A percentile compares a stretch with the other conserved stretches of the same genome.
phyloP scores from a whole-genome alignment of 1,139 yeast species.

The Blastobotrys ciferrii region DNA sequence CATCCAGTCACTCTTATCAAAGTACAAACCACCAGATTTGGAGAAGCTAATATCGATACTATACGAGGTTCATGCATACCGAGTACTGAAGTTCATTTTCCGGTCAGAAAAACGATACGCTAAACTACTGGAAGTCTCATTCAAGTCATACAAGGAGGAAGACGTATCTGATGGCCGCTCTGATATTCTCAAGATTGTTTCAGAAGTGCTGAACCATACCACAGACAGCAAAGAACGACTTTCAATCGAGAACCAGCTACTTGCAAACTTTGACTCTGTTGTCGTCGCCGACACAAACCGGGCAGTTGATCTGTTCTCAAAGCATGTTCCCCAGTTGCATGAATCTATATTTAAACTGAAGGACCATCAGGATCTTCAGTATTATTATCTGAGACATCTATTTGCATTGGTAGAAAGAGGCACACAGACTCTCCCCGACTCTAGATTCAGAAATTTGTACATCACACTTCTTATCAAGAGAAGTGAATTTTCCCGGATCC shows the following conservation, averaged over 20 bases:
- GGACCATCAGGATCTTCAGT: conserved; percentile 25
- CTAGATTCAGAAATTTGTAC: conserved; percentile 29
- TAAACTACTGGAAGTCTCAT: conserved; percentile 48
- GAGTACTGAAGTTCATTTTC: conserved; percentile 59
- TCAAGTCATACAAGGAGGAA: conserved; percentile 25
- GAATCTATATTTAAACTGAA: conserved; percentile 26
- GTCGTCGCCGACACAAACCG: conserved; percentile 22
- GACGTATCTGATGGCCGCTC: conserved; percentile 21
- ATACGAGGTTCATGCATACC: conserved; percentile 51
- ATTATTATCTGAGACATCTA: conserved; percentile 24
- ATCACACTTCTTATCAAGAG: conserved; percentile 29
- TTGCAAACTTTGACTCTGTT: conserved; percentile 24
- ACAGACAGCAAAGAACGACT: conserved; percentile 23
- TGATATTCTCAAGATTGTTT: conserved; percentile 30
- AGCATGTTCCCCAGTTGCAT: conserved; percentile 27
- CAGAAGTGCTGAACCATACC: conserved; percentile 29
- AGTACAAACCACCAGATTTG: conserved; percentile 55
- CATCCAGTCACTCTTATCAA: conserved; percentile 61
- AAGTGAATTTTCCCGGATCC: conserved; percentile 22
- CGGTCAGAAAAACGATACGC: conserved; percentile 51
- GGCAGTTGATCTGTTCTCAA: conserved; percentile 25
- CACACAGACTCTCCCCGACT: conserved; percentile 22
- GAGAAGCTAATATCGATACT: conserved; percentile 50
- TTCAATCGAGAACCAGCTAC: conserved; percentile 23
- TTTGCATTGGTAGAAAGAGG: conserved; percentile 24